Base-by-base conservation (phyloP, 345 rosid species). In the Salix caprea region DNA sequence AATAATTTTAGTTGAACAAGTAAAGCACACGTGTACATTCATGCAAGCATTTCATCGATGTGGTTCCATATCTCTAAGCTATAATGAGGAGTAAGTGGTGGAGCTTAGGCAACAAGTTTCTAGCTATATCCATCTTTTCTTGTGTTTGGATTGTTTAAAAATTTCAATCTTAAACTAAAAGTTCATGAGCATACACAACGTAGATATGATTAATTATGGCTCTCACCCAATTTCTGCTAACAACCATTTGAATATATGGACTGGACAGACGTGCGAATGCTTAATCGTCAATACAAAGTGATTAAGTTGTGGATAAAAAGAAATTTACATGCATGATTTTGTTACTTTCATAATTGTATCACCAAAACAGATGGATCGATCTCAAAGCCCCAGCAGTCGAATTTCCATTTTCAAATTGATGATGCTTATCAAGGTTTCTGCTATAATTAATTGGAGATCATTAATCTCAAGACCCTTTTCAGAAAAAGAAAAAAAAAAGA, bases 401-500 rank as follows among this genome's bases (percentile, higher is more conserved):
- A 46, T 68, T 48, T 24, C 9, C 76, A 30, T 58, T 26, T 76
- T 39, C 26, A 58, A 71, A 75, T 65, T 23, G 24, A 65, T 70
- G 76, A 44, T 79, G 40, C 78, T 74, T 58, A 72, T 64, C 42
- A 48, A 37, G 77, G 75, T 39, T 69, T 71, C 23, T 39, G 67
- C 56, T 34, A 71, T 76, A 65, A 82, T 83, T 81, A 76, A 85
- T 12, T 24, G 71, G 36, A 58, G 64, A 82, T 82, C 65, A 85
- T 78, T 71, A 64, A 72, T 32, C 58, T 79, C 65, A 11, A 21
- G 12, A 48, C 70, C 79, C 65, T 48, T 16, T 52, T 18, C 10
- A 42, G 11, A n/a, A n/a, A n/a, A n/a, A n/a, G n/a, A n/a, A 32
- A 10, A 40, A 40, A 8, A 10, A 40, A 1, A 40, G 39, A 40